phyloP scores from a whole-genome alignment of 1,284 basidiomycete genomes.

The Marasmius tenuissimus region DNA sequence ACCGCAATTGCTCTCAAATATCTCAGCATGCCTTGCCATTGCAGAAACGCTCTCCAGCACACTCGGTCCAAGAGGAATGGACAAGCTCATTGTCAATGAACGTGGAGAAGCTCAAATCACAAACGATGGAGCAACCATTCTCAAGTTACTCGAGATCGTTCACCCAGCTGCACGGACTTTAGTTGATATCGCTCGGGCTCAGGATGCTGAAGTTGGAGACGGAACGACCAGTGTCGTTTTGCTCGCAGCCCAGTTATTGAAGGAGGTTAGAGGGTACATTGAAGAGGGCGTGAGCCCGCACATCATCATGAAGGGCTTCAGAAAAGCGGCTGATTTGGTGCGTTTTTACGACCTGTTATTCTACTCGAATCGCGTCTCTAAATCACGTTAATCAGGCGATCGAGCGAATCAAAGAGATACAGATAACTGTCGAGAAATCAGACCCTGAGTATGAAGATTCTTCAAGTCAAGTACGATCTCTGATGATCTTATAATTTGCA shows the following conservation, averaged over 20 bases:
- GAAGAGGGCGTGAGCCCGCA: conserved; percentile 98
- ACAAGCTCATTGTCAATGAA: conserved; percentile 92
- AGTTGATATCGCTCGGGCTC: conserved; percentile 96
- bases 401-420: conserved; percentile 86
- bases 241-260: conserved; percentile 91
- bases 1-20: conserved; percentile 93
- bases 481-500: conserved; percentile 31
- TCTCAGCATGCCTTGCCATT: conserved; percentile 92
- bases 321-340: conserved; percentile 88
- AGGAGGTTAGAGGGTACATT: conserved; percentile 89
- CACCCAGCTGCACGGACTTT: conserved; percentile 96
- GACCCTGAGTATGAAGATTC: conserved; percentile 76
- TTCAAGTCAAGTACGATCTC: conserved; percentile 7
- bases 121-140: conserved; percentile 97
- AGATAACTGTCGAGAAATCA: conserved; percentile 88
- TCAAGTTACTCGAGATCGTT: conserved; percentile 96
- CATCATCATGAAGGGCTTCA: conserved; percentile 96
- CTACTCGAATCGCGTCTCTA: conserved; percentile 13
- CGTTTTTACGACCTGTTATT: conserved; percentile 14
- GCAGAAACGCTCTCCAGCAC: conserved; percentile 90
- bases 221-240: conserved; percentile 97
- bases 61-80: conserved; percentile 98
- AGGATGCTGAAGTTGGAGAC: conserved; percentile 98
- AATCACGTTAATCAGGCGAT: conserved; percentile 59
- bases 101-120: conserved; percentile 97